A percentile compares a stretch with the other conserved stretches of the same genome.
Evolutionary conservation across 345 rosid genomes (phyloP).

Genomic region (Melastoma malabathricum): DNA sequence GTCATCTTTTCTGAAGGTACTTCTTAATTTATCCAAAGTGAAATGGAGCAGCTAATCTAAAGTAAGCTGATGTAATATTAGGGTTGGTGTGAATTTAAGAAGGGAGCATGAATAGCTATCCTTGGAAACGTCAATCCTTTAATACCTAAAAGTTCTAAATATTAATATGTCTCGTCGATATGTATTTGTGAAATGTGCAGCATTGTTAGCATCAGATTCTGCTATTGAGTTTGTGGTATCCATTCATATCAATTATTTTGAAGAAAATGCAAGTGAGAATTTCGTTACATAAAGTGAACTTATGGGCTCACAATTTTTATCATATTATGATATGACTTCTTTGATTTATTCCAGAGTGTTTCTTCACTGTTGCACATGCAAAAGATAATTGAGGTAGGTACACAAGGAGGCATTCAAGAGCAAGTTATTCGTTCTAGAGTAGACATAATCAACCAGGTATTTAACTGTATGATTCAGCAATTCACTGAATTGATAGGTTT

Average conservation of each 20-base stretch:
- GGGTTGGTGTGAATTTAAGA: no score
- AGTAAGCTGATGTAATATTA: no score
- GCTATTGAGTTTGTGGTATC: no score
- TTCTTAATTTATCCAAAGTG: background rate
- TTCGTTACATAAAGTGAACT: background rate
- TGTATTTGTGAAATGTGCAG: no score
- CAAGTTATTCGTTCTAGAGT: constrained; percentile 48
- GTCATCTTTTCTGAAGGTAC: constrained; percentile 83
- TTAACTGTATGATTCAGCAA: constrained; percentile 1
- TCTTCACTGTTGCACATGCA: constrained; percentile 69
- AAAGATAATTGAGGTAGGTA: constrained; percentile 79
- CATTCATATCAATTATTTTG: no score
- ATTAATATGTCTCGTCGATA: no score
- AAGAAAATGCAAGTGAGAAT: no score
- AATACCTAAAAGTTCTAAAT: background rate
- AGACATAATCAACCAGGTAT: constrained; percentile 67
- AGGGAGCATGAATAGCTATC: no score
- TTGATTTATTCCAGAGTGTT: constrained; percentile 37
- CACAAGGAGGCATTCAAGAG: constrained; percentile 55
- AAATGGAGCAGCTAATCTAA: no score
- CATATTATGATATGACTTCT: background rate
- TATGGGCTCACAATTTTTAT: background rate
- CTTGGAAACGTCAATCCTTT: background rate
- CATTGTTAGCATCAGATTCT: no score
- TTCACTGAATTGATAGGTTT: constrained; percentile 7